Evolutionary conservation across 139 green algal species (phyloP).

Genomic region (Haematococcus sp.): DNA sequence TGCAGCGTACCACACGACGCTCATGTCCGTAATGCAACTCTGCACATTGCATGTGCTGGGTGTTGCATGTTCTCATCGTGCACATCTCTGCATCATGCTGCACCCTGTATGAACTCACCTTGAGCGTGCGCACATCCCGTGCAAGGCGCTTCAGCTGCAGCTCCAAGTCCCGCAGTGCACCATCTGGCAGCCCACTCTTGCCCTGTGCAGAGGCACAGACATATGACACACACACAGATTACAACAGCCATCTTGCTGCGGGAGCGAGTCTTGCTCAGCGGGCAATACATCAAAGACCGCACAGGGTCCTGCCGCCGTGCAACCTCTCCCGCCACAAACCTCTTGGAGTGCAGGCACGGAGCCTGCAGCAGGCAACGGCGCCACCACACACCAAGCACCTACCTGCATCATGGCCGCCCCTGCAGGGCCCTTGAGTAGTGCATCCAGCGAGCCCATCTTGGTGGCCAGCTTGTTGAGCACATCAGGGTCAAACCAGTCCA

Average conservation of each 20-base stretch:
- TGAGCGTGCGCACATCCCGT: neutral
- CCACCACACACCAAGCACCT: neutral
- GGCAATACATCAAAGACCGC: no score
- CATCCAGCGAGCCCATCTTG: slow-evolving; percentile 41
- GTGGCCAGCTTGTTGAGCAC: slow-evolving; percentile 41
- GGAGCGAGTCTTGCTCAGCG: no score
- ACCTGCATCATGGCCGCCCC: neutral
- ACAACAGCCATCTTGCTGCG: no score
- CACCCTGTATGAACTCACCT: slow-evolving; percentile 11
- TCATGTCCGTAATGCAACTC: neutral
- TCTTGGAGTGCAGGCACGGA: neutral
- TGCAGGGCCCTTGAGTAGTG: slow-evolving; percentile 28
- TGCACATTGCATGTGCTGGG: neutral
- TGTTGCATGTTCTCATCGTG: no score
- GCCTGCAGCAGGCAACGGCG: neutral
- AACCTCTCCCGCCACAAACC: neutral
- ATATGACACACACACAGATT: no score
- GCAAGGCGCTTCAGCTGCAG: slow-evolving; percentile 17
- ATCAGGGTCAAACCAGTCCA: slow-evolving; percentile 50
- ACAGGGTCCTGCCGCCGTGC: no score
- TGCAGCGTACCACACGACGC: neutral
- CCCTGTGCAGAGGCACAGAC: no score
- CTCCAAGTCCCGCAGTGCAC: slow-evolving; percentile 35
- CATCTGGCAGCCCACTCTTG: neutral
- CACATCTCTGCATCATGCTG: no score